Percentiles rank a stretch among this genome's conserved stretches.
Evolutionary conservation across 2,329 filamentous ascomycete species (phyloP).

Genomic region (Albifimbria verrucaria): DNA sequence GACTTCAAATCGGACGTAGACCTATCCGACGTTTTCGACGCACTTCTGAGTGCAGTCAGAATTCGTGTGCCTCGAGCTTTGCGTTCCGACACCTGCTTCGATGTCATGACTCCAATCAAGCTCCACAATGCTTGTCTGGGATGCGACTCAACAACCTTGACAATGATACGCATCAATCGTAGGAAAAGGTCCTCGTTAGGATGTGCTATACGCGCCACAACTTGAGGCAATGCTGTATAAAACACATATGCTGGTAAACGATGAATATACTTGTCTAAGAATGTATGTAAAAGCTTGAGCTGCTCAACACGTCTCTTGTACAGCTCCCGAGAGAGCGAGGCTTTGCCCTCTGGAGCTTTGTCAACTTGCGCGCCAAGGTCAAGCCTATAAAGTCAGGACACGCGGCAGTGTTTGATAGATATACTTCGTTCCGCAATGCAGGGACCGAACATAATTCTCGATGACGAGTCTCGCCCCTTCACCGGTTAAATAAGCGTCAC

Average conservation of each 20-base stretch:
- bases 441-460: slow-evolving; percentile 86
- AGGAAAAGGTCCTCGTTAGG: slow-evolving; percentile 74
- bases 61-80: slow-evolving; percentile 50
- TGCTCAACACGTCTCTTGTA: slow-evolving; percentile 58
- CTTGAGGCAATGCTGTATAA: slow-evolving; percentile 82
- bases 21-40: slow-evolving; percentile 49
- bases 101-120: slow-evolving; percentile 81
- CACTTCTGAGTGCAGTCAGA: slow-evolving; percentile 44
- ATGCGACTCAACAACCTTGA: slow-evolving; percentile 81
- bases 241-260: slow-evolving; percentile 73
- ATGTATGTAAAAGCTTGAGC: slow-evolving; percentile 66
- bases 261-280: slow-evolving; percentile 75
- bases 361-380: slow-evolving; percentile 79
- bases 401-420: slow-evolving; percentile 92
- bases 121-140: slow-evolving; percentile 92
- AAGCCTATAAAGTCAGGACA: slow-evolving; percentile 88
- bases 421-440: slow-evolving; percentile 90
- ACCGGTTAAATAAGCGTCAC: slow-evolving; percentile 71
- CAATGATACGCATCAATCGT: slow-evolving; percentile 73
- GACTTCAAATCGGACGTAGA: slow-evolving; percentile 59
- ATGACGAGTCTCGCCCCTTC: slow-evolving; percentile 86
- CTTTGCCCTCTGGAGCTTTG: slow-evolving; percentile 54
- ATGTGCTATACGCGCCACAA: slow-evolving; percentile 94
- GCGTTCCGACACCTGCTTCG: slow-evolving; percentile 67
- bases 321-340: slow-evolving; percentile 50